A percentile compares a stretch with the other conserved stretches of the same genome.
These are phyloP conservation scores for Castanea sativa DNA, from an alignment of 306 rosid species.

Conservation along the genomic window DNA sequence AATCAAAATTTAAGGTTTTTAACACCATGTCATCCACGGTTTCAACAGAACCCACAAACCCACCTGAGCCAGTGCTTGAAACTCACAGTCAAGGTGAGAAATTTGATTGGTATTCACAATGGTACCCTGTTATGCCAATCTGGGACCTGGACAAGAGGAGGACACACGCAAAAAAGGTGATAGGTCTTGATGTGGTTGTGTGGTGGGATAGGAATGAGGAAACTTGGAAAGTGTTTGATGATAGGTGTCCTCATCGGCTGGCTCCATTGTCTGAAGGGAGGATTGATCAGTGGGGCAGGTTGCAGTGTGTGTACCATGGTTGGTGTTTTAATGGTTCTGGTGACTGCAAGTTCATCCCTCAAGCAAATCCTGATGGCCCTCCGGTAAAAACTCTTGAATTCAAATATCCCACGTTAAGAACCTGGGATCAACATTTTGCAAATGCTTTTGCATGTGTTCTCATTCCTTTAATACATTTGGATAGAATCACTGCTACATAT, in stretches of 20 bases:
- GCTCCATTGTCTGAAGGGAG: slow-evolving; percentile 95
- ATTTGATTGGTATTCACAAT: slow-evolving; percentile 81
- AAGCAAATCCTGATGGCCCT: slow-evolving; percentile 78
- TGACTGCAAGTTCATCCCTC: slow-evolving; percentile 83
- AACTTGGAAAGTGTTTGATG: slow-evolving; percentile 86
- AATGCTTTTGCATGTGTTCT: background rate
- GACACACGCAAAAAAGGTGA: slow-evolving; percentile 72
- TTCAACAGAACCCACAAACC: slow-evolving; percentile 38
- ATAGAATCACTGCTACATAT: background rate
- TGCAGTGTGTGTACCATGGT: slow-evolving; percentile 95
- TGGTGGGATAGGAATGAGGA: slow-evolving; percentile 93
- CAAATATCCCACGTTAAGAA: background rate
- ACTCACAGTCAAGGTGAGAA: slow-evolving; percentile 27
- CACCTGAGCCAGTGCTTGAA: slow-evolving; percentile 32
- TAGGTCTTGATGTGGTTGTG: slow-evolving; percentile 88
- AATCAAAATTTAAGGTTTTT: slow-evolving; percentile 42
- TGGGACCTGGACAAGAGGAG: slow-evolving; percentile 79
- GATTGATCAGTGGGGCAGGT: slow-evolving; percentile 90
- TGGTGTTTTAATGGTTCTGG: slow-evolving; percentile 95
- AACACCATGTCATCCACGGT: slow-evolving; percentile 53
- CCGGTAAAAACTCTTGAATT: slow-evolving; percentile 41
- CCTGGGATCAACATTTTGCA: background rate
- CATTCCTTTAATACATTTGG: background rate
- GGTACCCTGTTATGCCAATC: slow-evolving; percentile 88
- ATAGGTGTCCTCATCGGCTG: slow-evolving; percentile 83